Evolutionary conservation across 2,329 filamentous ascomycete species (phyloP).

Genomic region (Trichoderma polysporum): DNA sequence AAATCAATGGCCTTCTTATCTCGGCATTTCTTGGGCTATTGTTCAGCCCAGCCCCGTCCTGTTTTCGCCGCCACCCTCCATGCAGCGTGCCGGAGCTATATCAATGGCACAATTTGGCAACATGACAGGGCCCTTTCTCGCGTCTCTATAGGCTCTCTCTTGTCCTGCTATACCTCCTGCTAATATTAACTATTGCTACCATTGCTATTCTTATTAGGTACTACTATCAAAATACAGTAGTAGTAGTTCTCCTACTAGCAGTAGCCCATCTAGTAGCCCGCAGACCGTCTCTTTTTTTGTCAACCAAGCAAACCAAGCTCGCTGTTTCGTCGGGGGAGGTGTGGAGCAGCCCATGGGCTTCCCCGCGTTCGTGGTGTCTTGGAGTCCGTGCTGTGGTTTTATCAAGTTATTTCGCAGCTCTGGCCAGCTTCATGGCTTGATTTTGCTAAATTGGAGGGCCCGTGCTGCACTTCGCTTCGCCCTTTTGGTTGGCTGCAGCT

Average conservation of each 20-base stretch:
- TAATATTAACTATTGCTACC: neutral
- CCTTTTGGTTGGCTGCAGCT: constrained; percentile 14
- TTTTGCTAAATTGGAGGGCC: constrained; percentile 2
- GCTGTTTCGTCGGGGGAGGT: neutral
- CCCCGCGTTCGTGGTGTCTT: constrained; percentile 1
- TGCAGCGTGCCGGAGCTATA: constrained; percentile 7
- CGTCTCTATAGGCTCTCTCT: neutral
- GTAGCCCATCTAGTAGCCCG: neutral
- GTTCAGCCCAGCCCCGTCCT: constrained; percentile 11
- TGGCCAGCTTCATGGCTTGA: neutral
- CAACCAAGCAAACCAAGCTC: neutral
- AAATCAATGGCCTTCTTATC: constrained; percentile 12
- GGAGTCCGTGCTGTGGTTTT: neutral
- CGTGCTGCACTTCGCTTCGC: constrained; percentile 3
- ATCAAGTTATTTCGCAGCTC: neutral
- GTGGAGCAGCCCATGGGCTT: constrained; percentile 5
- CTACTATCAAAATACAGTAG: too few relatives aligned
- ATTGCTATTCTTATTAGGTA: too few relatives aligned
- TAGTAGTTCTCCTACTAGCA: too few relatives aligned
- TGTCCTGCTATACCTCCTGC: neutral
- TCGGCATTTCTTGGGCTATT: constrained; percentile 2
- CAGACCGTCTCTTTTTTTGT: neutral
- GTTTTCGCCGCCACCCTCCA: neutral
- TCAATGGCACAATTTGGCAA: constrained; percentile 7
- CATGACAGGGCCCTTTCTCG: neutral